Percentiles rank a stretch among this genome's conserved stretches.
Evolutionary conservation across 192 early-diverging fungal genomes (phyloP).

Genomic region (Coemansia sp.): DNA sequence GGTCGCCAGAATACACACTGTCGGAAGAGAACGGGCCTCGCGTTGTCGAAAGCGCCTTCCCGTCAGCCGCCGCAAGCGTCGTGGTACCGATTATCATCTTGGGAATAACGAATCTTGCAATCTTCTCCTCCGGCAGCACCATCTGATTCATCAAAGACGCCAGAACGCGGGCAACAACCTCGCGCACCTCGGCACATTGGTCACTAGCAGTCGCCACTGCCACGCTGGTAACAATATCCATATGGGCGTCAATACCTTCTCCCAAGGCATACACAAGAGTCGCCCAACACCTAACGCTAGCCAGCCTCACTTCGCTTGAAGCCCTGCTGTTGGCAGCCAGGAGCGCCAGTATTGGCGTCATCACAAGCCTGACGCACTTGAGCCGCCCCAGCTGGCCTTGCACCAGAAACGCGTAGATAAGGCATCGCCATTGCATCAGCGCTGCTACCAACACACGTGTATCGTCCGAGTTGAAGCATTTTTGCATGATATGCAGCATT

Average conservation of each 20-base stretch:
- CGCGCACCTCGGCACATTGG: slow-evolving; percentile 15
- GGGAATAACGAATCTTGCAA: slow-evolving; percentile 38
- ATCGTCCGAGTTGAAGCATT: slow-evolving; percentile 41
- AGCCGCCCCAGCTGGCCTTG: slow-evolving; percentile 23
- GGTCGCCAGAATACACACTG: slow-evolving; percentile 26
- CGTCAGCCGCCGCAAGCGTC: slow-evolving; percentile 42
- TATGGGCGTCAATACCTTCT: slow-evolving; percentile 30
- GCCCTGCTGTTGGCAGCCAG: slow-evolving; percentile 4
- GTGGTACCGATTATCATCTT: slow-evolving; percentile 52
- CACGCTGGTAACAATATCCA: slow-evolving; percentile 17
- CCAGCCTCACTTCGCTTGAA: slow-evolving; percentile 19
- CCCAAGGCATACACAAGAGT: slow-evolving; percentile 50
- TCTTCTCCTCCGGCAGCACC: slow-evolving; percentile 16
- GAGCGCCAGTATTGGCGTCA: slow-evolving; percentile 30
- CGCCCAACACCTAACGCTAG: slow-evolving; percentile 46
- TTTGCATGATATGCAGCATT: slow-evolving; percentile 31
- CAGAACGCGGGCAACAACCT: slow-evolving; percentile 29
- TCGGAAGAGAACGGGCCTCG: slow-evolving; percentile 49
- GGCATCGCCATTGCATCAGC: slow-evolving; percentile 53
- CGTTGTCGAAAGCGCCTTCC: slow-evolving; percentile 36
- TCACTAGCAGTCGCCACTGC: slow-evolving; percentile 1
- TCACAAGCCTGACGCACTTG: slow-evolving; percentile 32
- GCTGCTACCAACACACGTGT: slow-evolving; percentile 23
- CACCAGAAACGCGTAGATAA: slow-evolving; percentile 46
- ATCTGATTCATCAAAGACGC: slow-evolving; percentile 30